These are phyloP conservation scores for Chlorella sorokiniana DNA, from an alignment of 139 green algal genomes.

Conservation along the genomic window DNA sequence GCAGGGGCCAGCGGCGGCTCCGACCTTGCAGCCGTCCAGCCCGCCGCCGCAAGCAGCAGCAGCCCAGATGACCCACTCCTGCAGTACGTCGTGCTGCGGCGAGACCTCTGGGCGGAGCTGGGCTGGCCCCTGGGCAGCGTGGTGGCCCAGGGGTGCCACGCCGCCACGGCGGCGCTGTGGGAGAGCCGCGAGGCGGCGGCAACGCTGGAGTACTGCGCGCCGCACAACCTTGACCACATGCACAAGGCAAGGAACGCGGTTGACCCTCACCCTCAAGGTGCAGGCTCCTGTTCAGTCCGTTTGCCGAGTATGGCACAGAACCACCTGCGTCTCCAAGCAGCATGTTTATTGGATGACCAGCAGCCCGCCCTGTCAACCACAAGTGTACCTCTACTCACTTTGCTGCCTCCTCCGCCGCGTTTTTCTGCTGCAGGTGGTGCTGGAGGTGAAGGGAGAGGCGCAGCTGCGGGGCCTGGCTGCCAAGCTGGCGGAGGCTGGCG, in stretches of 20 bases:
- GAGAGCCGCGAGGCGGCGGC: conserved; percentile 49
- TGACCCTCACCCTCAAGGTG: too few relatives aligned
- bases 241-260: conserved; percentile 74
- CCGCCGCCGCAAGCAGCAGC: not conserved
- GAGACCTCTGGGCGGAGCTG: conserved; percentile 82
- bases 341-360: too few relatives aligned
- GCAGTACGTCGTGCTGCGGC: conserved; percentile 93
- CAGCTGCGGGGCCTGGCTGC: conserved; percentile 75
- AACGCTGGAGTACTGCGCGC: conserved; percentile 71
- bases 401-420: not conserved
- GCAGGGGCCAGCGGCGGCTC: not conserved
- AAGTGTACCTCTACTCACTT: not conserved
- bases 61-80: conserved; percentile 56
- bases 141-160: conserved; percentile 93
- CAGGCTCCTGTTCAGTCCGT: too few relatives aligned
- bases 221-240: conserved; percentile 88
- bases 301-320: too few relatives aligned
- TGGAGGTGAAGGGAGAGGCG: conserved; percentile 89
- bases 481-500: conserved; percentile 73
- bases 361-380: too few relatives aligned
- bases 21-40: not conserved
- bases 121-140: conserved; percentile 93
- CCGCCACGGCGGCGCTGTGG: conserved; percentile 86
- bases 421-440: conserved; percentile 86
- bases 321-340: too few relatives aligned